Evolutionary conservation across 495 filamentous ascomycete genomes (phyloP).

Genomic region (Trichoderma gamsii): DNA sequence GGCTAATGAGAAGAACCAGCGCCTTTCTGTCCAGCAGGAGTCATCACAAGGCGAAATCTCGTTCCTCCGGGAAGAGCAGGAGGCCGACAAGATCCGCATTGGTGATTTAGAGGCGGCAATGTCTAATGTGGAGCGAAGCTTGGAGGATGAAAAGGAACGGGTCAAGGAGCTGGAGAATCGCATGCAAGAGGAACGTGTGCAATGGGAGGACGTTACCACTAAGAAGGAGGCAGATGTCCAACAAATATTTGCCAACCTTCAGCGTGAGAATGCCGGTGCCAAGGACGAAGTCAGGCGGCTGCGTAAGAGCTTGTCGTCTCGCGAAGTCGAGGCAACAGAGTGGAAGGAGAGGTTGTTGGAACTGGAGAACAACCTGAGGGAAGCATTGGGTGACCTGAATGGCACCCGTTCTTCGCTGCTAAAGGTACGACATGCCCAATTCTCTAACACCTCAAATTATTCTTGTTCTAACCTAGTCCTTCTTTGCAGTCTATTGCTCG

Average conservation of each 20-base stretch:
- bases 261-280: conserved; percentile 66
- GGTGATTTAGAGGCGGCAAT: conserved; percentile 80
- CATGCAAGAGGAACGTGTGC: conserved; percentile 70
- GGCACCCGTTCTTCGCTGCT: conserved; percentile 83
- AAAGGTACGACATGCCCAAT: conserved; percentile 41
- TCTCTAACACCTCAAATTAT: not conserved
- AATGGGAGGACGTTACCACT: conserved; percentile 77
- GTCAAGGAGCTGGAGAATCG: conserved; percentile 70
- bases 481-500: conserved; percentile 64
- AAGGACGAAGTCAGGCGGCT: conserved; percentile 84
- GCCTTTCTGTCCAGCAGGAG: conserved; percentile 84
- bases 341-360: conserved; percentile 87
- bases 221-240: conserved; percentile 80
- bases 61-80: conserved; percentile 94
- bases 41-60: conserved; percentile 87
- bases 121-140: conserved; percentile 61
- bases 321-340: conserved; percentile 80
- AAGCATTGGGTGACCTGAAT: conserved; percentile 73
- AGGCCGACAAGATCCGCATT: conserved; percentile 96
- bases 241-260: conserved; percentile 73
- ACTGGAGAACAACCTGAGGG: conserved; percentile 78
- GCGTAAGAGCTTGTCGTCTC: conserved; percentile 70
- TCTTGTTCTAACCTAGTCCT: not conserved
- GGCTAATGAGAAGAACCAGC: conserved; percentile 74
- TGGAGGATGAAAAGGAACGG: conserved; percentile 77